Conservation (phyloP, 805 yeast genomes). For the Pichia manshurica region DNA sequence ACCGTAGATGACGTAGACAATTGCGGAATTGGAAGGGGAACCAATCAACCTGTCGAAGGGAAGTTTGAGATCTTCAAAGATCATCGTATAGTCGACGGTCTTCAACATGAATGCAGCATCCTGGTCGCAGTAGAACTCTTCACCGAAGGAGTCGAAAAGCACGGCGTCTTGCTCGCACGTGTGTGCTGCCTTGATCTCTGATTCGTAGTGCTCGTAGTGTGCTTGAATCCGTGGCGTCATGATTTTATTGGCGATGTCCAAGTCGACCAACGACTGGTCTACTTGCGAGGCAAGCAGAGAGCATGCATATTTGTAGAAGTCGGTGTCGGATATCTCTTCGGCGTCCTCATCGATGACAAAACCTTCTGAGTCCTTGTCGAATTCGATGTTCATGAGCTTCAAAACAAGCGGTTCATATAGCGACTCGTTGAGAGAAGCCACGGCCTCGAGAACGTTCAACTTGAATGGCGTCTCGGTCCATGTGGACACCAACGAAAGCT, state of each 20-base stretch:
- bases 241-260: slow-evolving; percentile 42
- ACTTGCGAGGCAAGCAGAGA: slow-evolving; percentile 13
- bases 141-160: slow-evolving; percentile 37
- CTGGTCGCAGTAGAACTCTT: slow-evolving; percentile 50
- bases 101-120: slow-evolving; percentile 78
- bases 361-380: slow-evolving; percentile 15
- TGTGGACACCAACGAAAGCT: slow-evolving; percentile 31
- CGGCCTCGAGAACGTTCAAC: slow-evolving; percentile 38
- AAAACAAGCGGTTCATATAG: slow-evolving; percentile 32
- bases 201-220: slow-evolving; percentile 49
- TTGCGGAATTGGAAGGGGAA: slow-evolving; percentile 20
- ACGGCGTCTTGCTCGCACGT: slow-evolving; percentile 16
- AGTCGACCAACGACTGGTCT: slow-evolving; percentile 30
- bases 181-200: slow-evolving; percentile 27
- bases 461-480: slow-evolving; percentile 40
- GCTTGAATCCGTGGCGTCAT: slow-evolving; percentile 60
- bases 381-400: slow-evolving; percentile 24
- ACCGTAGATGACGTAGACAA: slow-evolving; percentile 56
- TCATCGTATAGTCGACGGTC: slow-evolving; percentile 35
- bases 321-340: slow-evolving; percentile 27
- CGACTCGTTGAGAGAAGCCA: slow-evolving; percentile 32
- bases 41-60: slow-evolving; percentile 69
- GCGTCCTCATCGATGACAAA: slow-evolving; percentile 10
- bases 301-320: slow-evolving; percentile 22
- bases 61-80: slow-evolving; percentile 18